Conservation (phyloP, 2,329 filamentous ascomycete species). For the Hysterium pulicare region DNA sequence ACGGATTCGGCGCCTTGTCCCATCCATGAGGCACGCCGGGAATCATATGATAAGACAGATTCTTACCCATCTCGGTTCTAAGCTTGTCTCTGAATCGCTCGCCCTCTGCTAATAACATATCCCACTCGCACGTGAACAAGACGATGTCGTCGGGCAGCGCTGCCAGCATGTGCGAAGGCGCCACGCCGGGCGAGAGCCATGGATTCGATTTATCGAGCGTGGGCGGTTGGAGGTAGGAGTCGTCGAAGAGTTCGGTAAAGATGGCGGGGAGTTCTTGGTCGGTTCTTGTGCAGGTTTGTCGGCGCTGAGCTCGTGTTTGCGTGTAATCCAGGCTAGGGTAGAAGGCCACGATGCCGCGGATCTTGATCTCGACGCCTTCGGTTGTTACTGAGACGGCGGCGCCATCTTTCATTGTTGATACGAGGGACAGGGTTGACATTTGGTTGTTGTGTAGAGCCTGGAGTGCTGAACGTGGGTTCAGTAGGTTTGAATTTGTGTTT, state of each 20-base stretch:
- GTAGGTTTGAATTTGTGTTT: slow-evolving; percentile 9
- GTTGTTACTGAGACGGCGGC: slow-evolving; percentile 30
- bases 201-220: slow-evolving; percentile 53
- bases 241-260: slow-evolving; percentile 52
- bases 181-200: slow-evolving; percentile 58
- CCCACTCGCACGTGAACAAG: slow-evolving; percentile 63
- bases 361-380: slow-evolving; percentile 42
- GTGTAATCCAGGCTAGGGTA: slow-evolving; percentile 63
- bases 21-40: slow-evolving; percentile 60
- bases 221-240: slow-evolving; percentile 47
- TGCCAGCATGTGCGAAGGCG: slow-evolving; percentile 51
- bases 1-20: slow-evolving; percentile 64
- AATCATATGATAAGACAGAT: slow-evolving; percentile 58
- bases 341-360: slow-evolving; percentile 58
- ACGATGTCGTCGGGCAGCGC: slow-evolving; percentile 59
- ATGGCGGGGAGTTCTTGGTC: slow-evolving; percentile 50
- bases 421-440: slow-evolving; percentile 31
- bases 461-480: slow-evolving; percentile 3
- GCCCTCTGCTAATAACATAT: slow-evolving; percentile 63
- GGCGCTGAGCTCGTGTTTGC: slow-evolving; percentile 56
- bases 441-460: slow-evolving; percentile 29
- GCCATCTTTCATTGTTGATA: slow-evolving; percentile 36
- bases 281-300: slow-evolving; percentile 52
- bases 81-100: slow-evolving; percentile 61
- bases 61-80: slow-evolving; percentile 50